Conservation (phyloP, 176 grass and related monocot species). For the Aegilops tauschii region DNA sequence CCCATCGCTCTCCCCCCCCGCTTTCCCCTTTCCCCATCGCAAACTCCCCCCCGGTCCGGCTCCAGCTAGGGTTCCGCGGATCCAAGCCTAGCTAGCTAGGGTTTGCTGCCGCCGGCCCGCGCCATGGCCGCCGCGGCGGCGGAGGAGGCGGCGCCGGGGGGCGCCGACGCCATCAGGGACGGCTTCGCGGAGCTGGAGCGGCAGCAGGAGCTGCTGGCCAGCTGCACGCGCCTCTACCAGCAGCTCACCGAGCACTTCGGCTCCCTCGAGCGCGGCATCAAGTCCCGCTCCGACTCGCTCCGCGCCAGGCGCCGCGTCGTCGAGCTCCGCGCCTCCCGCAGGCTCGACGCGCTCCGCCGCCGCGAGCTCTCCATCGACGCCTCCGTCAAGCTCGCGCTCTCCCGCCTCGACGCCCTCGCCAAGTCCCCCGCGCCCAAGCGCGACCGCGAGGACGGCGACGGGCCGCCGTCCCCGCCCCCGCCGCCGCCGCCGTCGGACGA, state of each 20-base stretch:
- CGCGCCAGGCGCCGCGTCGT: slow-evolving; percentile 51
- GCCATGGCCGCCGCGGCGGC: slow-evolving; percentile 30
- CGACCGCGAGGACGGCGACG: not conserved
- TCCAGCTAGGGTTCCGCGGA: slow-evolving; percentile 21
- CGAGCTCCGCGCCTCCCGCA: slow-evolving; percentile 42
- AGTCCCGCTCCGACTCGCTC: slow-evolving; percentile 56
- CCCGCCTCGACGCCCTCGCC: slow-evolving; percentile 40
- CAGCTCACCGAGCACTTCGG: slow-evolving; percentile 75
- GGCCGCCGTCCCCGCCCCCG: not conserved
- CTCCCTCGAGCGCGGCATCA: slow-evolving; percentile 57
- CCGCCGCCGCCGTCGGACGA: not conserved
- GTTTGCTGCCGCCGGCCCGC: not conserved
- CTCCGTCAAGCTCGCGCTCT: slow-evolving; percentile 52
- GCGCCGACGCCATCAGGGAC: slow-evolving; percentile 37
- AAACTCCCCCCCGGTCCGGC: not conserved
- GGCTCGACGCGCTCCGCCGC: slow-evolving; percentile 54
- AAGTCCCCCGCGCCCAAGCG: not conserved
- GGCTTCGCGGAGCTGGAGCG: slow-evolving; percentile 78
- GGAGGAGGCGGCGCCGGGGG: slow-evolving; percentile 23
- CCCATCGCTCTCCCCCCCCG: not conserved
- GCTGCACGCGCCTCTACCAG: slow-evolving; percentile 71
- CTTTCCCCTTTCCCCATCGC: not conserved
- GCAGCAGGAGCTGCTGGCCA: slow-evolving; percentile 70
- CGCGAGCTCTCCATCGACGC: slow-evolving; percentile 61
- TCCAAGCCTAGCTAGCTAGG: not conserved